Conservation (phyloP, 495 filamentous ascomycete genomes). For the Aspergillus bertholletiae region DNA sequence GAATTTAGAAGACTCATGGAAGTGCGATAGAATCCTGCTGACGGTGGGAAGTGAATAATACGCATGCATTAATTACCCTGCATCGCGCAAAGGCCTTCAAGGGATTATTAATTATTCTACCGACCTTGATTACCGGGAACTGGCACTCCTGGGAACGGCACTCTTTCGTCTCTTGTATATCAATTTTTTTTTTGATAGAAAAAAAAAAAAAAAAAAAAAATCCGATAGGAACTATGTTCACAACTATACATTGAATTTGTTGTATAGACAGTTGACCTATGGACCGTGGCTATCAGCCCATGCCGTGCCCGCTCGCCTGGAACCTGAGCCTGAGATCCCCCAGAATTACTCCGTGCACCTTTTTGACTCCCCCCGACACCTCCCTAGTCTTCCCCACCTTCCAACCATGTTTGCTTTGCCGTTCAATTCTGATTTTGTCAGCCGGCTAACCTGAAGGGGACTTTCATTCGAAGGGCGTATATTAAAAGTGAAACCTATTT, state of each 20-base stretch:
- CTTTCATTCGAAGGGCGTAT: neutral
- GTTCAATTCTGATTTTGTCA: neutral
- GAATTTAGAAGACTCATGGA: neutral
- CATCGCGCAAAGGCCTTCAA: too few species aligned
- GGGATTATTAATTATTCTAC: neutral
- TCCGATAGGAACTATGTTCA: too few species aligned
- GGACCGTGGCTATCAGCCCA: neutral
- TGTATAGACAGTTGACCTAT: too few species aligned
- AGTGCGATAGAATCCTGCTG: neutral
- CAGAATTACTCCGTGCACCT: neutral
- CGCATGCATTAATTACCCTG: neutral
- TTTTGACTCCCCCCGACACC: neutral
- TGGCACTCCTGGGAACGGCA: neutral
- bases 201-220: too few species aligned
- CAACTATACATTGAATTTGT: too few species aligned
- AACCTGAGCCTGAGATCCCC: neutral
- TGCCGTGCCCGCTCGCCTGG: neutral
- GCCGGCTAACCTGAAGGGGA: neutral
- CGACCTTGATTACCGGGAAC: neutral
- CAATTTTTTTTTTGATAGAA: too few species aligned
- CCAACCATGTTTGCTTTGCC: neutral
- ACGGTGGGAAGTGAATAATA: neutral
- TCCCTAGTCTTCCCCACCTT: neutral
- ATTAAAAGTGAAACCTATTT: neutral
- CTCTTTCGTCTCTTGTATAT: too few species aligned